Percentiles rank a stretch among this genome's conserved stretches.
These are phyloP conservation scores for Paramecium octaurelia DNA, from an alignment of 73 alveolate genomes.

Conservation along the genomic window DNA sequence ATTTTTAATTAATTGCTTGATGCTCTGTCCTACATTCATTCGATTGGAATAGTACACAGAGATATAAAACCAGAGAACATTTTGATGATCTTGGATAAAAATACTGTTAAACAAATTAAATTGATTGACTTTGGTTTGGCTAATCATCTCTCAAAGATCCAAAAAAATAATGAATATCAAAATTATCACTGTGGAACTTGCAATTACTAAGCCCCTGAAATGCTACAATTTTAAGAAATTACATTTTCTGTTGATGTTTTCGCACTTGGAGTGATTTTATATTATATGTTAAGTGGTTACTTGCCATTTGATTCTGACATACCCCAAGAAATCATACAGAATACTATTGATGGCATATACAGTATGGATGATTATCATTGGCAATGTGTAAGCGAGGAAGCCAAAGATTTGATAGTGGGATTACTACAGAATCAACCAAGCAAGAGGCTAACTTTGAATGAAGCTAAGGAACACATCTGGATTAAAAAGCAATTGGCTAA, in stretches of 20 bases:
- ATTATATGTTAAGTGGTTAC: conserved; percentile 41
- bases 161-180: not conserved
- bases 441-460: not conserved
- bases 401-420: not conserved
- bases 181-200: conserved; percentile 55
- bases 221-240: not conserved
- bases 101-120: not conserved
- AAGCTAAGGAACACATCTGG: not conserved
- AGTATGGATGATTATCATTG: not conserved
- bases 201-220: conserved; percentile 66
- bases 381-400: conserved; percentile 24
- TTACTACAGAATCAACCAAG: not conserved
- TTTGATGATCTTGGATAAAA: not conserved
- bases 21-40: conserved; percentile 64
- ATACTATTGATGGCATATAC: not conserved
- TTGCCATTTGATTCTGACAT: conserved; percentile 18
- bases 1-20: conserved; percentile 63
- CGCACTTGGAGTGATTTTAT: conserved; percentile 33
- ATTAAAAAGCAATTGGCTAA: not conserved
- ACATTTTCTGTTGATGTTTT: not conserved
- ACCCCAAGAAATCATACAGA: not conserved
- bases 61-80: conserved; percentile 79
- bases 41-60: conserved; percentile 70
- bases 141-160: not conserved
- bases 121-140: conserved; percentile 45